Conservation (phyloP, 179 eudicot species). For the Silene vulgaris region DNA sequence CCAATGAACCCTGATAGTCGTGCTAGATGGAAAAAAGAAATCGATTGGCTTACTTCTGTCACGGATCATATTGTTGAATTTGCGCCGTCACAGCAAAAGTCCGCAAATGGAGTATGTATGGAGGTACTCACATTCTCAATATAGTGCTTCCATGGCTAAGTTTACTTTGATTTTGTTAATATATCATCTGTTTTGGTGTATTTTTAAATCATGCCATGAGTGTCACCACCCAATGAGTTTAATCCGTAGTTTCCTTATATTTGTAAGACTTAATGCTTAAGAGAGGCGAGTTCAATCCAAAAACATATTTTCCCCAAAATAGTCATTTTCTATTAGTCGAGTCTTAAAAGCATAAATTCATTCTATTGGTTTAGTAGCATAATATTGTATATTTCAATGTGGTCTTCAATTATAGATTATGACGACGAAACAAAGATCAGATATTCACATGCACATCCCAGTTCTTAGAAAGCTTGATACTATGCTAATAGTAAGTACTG, state of each 20-base stretch:
- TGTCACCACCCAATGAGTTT: too few relatives aligned
- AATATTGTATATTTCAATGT: background rate
- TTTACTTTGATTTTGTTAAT: background rate
- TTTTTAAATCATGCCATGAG: too few relatives aligned
- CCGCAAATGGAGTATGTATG: constrained; percentile 58
- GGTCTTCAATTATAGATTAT: constrained; percentile 39
- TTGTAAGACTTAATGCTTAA: background rate
- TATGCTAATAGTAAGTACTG: constrained; percentile 58
- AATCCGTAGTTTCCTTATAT: too few relatives aligned
- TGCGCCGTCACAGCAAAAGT: constrained; percentile 60
- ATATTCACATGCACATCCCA: constrained; percentile 66
- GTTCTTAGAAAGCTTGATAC: constrained; percentile 58
- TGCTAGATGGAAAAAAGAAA: constrained; percentile 67
- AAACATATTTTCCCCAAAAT: background rate
- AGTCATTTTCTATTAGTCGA: background rate
- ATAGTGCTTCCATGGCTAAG: too few relatives aligned
- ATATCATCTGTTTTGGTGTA: too few relatives aligned
- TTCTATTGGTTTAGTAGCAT: background rate
- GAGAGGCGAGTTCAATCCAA: background rate
- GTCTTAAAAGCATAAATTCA: background rate
- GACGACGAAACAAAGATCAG: constrained; percentile 60
- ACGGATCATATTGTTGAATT: constrained; percentile 74
- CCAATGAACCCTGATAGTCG: constrained; percentile 64
- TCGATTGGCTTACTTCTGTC: constrained; percentile 72
- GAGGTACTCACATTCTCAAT: constrained; percentile 37